phyloP scores from a whole-genome alignment of 805 yeast species.

The Myxozyma vanderwaltii region DNA sequence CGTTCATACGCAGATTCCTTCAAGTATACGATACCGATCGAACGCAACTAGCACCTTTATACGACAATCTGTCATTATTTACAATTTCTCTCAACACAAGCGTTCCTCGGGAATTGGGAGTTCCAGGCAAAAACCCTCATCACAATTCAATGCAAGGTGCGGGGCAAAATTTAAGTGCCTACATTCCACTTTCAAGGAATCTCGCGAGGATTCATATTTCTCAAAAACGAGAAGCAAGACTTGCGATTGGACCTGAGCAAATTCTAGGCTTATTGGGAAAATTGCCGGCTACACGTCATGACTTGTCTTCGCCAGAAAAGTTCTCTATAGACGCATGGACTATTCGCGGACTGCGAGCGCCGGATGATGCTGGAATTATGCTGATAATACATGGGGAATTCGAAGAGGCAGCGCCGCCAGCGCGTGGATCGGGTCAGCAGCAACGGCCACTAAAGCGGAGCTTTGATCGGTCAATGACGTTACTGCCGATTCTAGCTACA shows the following conservation, averaged over 20 bases:
- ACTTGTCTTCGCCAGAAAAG: constrained; percentile 60
- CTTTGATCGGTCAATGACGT: constrained; percentile 82
- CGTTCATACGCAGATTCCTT: constrained; percentile 52
- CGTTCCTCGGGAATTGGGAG: constrained; percentile 51
- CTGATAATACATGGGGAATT: constrained; percentile 83
- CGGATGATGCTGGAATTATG: constrained; percentile 64
- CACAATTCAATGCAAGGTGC: constrained; percentile 5
- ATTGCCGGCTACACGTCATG: constrained; percentile 80
- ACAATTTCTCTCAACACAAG: constrained; percentile 75
- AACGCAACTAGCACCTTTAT: constrained; percentile 65
- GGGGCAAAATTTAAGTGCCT: constrained; percentile 43
- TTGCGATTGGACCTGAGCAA: constrained; percentile 68
- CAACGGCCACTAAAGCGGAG: constrained; percentile 61
- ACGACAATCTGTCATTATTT: constrained; percentile 82
- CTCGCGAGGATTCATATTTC: constrained; percentile 60
- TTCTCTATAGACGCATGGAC: constrained; percentile 70
- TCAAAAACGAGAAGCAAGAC: constrained; percentile 54
- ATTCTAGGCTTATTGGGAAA: constrained; percentile 63
- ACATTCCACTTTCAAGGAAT: constrained; percentile 75
- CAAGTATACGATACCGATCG: constrained; percentile 83
- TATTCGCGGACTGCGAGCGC: constrained; percentile 50
- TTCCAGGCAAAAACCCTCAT: constrained; percentile 16
- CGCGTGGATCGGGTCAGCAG: constrained; percentile 34
- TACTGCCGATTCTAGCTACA: constrained; percentile 67
- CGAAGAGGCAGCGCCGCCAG: constrained; percentile 52